Percentiles rank a stretch among this genome's conserved stretches.
phyloP scores from a whole-genome alignment of 1,284 basidiomycete genomes.

The Fomitopsis palustris region DNA sequence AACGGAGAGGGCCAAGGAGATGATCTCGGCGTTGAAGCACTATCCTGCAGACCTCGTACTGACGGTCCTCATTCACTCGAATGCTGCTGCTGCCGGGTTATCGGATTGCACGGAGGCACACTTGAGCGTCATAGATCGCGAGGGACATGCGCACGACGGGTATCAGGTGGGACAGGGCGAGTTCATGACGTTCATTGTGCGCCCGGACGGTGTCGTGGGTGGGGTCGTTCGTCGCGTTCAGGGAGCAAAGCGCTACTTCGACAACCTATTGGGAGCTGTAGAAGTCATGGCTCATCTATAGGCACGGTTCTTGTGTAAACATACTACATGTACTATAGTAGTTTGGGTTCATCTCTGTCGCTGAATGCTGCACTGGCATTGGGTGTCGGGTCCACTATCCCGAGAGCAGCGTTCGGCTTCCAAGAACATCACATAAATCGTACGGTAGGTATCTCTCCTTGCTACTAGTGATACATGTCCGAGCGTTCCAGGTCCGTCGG shows the following conservation, averaged over 20 bases:
- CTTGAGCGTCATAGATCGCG: constrained; percentile 11
- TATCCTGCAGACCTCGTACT: constrained; percentile 7
- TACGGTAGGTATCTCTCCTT: not conserved
- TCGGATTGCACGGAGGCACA: not conserved
- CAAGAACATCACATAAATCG: not conserved
- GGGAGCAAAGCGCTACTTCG: constrained; percentile 10
- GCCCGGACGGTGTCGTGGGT: constrained; percentile 23
- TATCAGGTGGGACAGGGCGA: constrained; percentile 9
- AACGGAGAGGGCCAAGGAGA: not conserved
- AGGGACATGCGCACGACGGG: constrained; percentile 14
- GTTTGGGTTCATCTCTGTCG: not conserved
- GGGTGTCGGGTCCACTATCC: no score
- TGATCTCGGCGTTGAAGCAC: not conserved
- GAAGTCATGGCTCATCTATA: not conserved
- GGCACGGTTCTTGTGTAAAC: not conserved
- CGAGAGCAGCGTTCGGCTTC: not conserved
- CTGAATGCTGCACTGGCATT: not conserved
- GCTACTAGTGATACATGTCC: not conserved
- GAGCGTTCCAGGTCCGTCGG: not conserved
- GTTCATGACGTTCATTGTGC: constrained; percentile 13
- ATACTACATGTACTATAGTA: not conserved
- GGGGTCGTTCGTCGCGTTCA: constrained; percentile 10
- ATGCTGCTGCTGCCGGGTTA: not conserved
- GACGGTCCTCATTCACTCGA: constrained; percentile 5
- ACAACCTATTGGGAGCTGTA: not conserved